Evolutionary conservation across 371 early-diverging fungal species (phyloP), one percentile per base, ranked within the genome.

Genomic region (Mortierella sp.): DNA sequence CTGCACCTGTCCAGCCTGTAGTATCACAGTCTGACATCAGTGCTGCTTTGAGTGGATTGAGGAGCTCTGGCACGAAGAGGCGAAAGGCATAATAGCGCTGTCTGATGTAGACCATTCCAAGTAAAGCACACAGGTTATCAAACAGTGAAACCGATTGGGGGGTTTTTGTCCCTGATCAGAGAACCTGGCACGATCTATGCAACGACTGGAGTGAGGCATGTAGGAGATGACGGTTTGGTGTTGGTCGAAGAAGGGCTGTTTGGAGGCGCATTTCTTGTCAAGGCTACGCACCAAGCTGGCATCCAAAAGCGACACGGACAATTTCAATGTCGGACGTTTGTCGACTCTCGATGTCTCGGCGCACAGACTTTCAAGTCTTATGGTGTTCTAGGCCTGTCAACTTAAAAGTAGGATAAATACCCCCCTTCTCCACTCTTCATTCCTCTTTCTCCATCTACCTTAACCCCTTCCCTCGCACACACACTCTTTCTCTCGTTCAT

Each of bases 31-130:
- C 74, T 19, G 86, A 86, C 14, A 77, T 86, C 28, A 82, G 75
- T 48, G 82, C 86, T n/a, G 86, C 86, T 16, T 72, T 86, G 73
- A 82, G 82, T 61, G 82, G 86, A 24, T 37, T 86, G 51, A 76
- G 86, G 55, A 76, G 79, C 5, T 71, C 86, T 0, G 82, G 82
- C 19, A 84, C 50, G 14, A 84, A 84, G 79, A 77, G 78, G 61
- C 48, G 85, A 75, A 77, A 77, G 64, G 77, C 72, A 28, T 72
- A 76, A 24, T n/a, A n/a, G 54, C 21, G 5, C 34, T 34, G 5
- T 13, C 4, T 13, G 9, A 19, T 37, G 8, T 21, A 64, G 8
- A 64, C 3, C 26, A 0, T 37, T 16, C 5, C 1, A 21, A 34
- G 10, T 24, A 34, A 64, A 37, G 8, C 19, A 64, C n/a, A 37